Evolutionary conservation across 768 basidiomycete species (phyloP), one percentile per base, ranked within the genome.

Genomic region (Tulasnella sp.): DNA sequence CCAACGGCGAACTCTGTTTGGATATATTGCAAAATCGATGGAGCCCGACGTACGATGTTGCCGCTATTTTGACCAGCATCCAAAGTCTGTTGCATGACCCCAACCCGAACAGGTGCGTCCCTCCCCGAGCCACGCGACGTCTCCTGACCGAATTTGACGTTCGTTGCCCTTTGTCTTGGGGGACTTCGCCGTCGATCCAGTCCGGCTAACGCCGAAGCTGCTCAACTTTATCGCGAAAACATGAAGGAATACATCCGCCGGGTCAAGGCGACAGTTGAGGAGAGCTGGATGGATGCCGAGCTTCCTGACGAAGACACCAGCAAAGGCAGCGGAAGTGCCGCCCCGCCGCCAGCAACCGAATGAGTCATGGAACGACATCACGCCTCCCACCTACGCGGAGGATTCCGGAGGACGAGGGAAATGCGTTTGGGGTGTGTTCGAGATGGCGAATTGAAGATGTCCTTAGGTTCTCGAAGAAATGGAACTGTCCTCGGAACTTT

Each of bases 1-100:
- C 93, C 69, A 98, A 98, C 82, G 98, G 98, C 80, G 97, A 99
- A 83, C 92, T 99, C 73, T 99, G 98, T 83, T 88, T 99, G 73
- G 98, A 99, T 84, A 99, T 99, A 82, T 89, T 99, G 46, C 98
- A 99, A 86, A 99, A 99, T 83, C 88, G 98, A 32, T 99, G 98
- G 98, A 94, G 93, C 35, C 98, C 98, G 7, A 99, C 98, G 0
- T 99, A 99, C 85, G 98, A 99, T 83, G 98, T 99, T 75, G 95
- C 96, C 26, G 98, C 98, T 39, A 98, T 99, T 85, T 87, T 99
- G 82, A 99, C 98, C 11, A 93, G 92, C 81, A 97, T 99, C 78
- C 98, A 99, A 84, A 94, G 92, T 84, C 86, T 99, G 77, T 86
- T 99, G 79, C 96, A 99, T 82, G 98, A 99, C 84, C 98, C 98